Evolutionary conservation across 495 filamentous ascomycete genomes (phyloP), one percentile per base, ranked within the genome.

Genomic region (Xylaria longipes): DNA sequence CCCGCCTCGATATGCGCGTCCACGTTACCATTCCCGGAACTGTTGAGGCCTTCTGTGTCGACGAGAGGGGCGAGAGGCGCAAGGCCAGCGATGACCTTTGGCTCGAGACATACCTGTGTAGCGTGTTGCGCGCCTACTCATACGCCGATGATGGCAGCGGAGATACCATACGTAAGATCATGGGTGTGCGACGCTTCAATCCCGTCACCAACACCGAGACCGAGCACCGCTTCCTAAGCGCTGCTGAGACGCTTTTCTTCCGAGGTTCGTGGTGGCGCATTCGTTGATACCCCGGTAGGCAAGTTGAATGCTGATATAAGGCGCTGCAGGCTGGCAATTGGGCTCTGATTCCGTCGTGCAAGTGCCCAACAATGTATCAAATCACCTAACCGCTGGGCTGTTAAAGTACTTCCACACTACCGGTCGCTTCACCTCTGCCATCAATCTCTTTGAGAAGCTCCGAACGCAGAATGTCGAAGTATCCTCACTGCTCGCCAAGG

Each of bases 381-480:
- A 99, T 78, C 93, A 99, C 78, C 88, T 98, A 37, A 94, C 94
- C 2, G 87, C 92, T 37, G 97, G 96, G 20, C 89, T 99, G 1
- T 86, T 99, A n/a, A 92, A 93, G 77, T 99, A 99, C 76, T 97
- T 99, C 74, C 90, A 94, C 65, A 98, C 96, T 0, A 98, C 97
- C 9, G 97, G 96, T 12, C 90, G 96, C 41, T 98, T 95, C 76
- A 89, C 97, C 29, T 98, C 96, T 0, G 96, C 95, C 12, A 97
- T 98, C 79, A 99, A 99, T 72, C 88, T 99, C 2, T 98, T 99
- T 72, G 94, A 98, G 80, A 99, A 99, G 80, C 87, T 99, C 61
- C 91, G 97, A 39, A 91, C 92, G 31, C 89, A 91, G 58, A 97
- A 98, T 76, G 89, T 94, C 8, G 97, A 99, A 75, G 94, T 98